A percentile compares a stretch with the other conserved stretches of the same genome.
Evolutionary conservation across 805 yeast genomes (phyloP).

Genomic region (Barnettozyma sucrosica): DNA sequence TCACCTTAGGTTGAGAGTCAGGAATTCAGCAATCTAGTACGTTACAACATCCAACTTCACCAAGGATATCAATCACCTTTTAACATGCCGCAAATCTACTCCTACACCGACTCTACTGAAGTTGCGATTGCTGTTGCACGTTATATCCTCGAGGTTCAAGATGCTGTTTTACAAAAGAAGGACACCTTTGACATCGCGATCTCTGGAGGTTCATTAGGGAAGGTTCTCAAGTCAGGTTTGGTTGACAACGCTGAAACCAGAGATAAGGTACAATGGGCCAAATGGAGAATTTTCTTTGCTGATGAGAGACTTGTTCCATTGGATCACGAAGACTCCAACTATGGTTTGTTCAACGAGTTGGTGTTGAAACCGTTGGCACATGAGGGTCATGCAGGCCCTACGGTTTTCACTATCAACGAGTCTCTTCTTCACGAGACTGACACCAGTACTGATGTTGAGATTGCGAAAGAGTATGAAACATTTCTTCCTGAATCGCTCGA

Average conservation of each 20-base stretch:
- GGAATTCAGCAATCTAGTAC: neutral
- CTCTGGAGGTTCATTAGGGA: conserved; percentile 87
- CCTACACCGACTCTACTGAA: conserved; percentile 45
- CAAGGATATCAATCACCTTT: neutral
- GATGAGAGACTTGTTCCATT: conserved; percentile 89
- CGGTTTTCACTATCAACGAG: conserved; percentile 61
- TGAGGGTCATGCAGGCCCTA: conserved; percentile 41
- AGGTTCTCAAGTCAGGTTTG: conserved; percentile 57
- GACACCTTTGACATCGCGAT: conserved; percentile 66
- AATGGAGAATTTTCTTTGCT: conserved; percentile 80
- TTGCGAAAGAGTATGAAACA: conserved; percentile 59
- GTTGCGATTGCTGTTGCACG: conserved; percentile 65
- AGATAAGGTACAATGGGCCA: conserved; percentile 50
- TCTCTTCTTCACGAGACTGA: conserved; percentile 51
- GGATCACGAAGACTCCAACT: conserved; percentile 79
- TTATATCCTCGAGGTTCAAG: conserved; percentile 56
- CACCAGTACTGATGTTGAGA: conserved; percentile 39
- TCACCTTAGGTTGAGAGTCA: no score
- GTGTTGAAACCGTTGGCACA: conserved; percentile 34
- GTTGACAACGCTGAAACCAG: conserved; percentile 47
- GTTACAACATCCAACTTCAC: neutral
- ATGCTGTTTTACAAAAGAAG: conserved; percentile 43
- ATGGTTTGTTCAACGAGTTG: conserved; percentile 63
- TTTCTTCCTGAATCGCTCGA: conserved; percentile 53
- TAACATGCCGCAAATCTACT: conserved; percentile 31